Conservation (phyloP, 1,284 basidiomycete species). For the Leccinum subrobustum region DNA sequence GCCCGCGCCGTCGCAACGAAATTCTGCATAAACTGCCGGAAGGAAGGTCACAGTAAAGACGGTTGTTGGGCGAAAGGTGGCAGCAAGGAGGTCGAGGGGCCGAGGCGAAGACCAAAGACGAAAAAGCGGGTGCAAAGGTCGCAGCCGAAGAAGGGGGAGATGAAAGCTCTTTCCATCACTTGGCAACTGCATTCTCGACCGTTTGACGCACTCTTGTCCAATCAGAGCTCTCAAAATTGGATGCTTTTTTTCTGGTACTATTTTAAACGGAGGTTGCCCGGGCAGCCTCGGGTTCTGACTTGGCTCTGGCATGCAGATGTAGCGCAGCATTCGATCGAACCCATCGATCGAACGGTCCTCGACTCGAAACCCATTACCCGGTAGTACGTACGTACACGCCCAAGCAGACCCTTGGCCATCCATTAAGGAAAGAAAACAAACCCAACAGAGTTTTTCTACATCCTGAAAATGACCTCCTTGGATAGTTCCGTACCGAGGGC, state of each 20-base stretch:
- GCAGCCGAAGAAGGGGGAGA: neutral
- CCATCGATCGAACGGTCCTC: neutral
- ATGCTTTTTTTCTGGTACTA: too few relatives aligned
- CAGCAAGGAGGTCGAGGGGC: neutral
- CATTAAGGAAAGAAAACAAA: neutral
- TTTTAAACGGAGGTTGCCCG: too few relatives aligned
- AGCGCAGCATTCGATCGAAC: neutral
- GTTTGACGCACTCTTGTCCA: too few relatives aligned
- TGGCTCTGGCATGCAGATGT: too few relatives aligned
- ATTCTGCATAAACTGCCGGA: neutral
- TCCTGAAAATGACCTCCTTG: conserved; percentile 36
- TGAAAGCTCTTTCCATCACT: neutral
- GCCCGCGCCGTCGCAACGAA: neutral
- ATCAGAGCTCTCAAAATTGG: too few relatives aligned
- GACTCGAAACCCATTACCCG: neutral
- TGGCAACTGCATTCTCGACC: too few relatives aligned
- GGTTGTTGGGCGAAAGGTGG: neutral
- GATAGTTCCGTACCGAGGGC: conserved; percentile 42
- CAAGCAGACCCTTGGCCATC: neutral
- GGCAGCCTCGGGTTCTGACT: too few relatives aligned
- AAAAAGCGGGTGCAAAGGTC: neutral
- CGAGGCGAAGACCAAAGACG: neutral
- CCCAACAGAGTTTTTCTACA: conserved; percentile 12
- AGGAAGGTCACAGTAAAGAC: neutral
- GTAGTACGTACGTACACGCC: neutral